Percentiles rank a stretch among this genome's conserved stretches.
Conservation (phyloP, 768 basidiomycete species). For the Tricholoma hemisulphureum region DNA sequence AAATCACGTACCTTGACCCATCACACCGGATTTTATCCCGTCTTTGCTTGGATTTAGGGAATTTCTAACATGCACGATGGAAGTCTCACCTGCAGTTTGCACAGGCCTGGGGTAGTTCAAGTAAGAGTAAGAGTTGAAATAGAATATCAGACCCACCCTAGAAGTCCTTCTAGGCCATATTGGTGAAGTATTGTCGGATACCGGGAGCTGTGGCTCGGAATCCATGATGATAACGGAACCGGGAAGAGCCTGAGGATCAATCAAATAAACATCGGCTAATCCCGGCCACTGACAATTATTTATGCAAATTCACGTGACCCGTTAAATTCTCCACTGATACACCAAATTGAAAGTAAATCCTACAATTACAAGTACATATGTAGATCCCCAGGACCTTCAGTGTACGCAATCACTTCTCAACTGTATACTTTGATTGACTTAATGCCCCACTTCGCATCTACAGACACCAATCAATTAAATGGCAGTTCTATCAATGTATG, state of each 20-base stretch:
- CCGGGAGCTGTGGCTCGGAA: slow-evolving; percentile 41
- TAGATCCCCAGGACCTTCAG: too few species aligned
- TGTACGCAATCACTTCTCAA: background rate
- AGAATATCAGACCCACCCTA: slow-evolving; percentile 40
- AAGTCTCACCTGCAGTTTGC: slow-evolving; percentile 54
- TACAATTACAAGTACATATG: background rate
- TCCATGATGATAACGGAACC: slow-evolving; percentile 37
- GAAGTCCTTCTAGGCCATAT: slow-evolving; percentile 50
- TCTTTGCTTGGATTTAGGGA: slow-evolving; percentile 30
- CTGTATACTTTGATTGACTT: slow-evolving; percentile 30
- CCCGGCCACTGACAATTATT: slow-evolving; percentile 16
- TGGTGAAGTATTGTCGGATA: slow-evolving; percentile 50
- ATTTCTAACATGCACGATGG: slow-evolving; percentile 5
- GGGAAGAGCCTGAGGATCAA: slow-evolving; percentile 31
- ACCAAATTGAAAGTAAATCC: too few species aligned
- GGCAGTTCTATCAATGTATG: background rate
- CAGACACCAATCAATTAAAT: background rate
- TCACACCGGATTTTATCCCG: slow-evolving; percentile 65
- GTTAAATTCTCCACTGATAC: background rate
- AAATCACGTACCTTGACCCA: slow-evolving; percentile 41
- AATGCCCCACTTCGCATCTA: slow-evolving; percentile 58
- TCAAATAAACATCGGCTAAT: slow-evolving; percentile 31
- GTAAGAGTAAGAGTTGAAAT: slow-evolving; percentile 4
- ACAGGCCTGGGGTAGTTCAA: slow-evolving; percentile 44
- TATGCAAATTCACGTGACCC: background rate